Percentiles rank a stretch among this genome's conserved stretches.
phyloP scores from a whole-genome alignment of 192 early-diverging fungal genomes.

The Mortierella alpina region DNA sequence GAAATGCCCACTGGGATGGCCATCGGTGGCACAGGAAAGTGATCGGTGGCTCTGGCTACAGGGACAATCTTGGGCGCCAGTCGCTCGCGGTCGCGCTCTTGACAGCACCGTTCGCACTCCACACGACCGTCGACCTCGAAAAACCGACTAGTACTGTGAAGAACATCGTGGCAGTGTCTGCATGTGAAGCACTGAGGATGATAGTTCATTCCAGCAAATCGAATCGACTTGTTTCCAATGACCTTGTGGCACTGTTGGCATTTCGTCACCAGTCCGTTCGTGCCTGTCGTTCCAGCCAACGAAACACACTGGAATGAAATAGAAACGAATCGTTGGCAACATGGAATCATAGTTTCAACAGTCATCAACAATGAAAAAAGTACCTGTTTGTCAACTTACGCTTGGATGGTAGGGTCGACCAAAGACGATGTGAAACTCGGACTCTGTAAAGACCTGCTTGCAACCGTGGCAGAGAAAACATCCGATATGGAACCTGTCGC shows the following conservation, averaged over 20 bases:
- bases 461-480: constrained; percentile 60
- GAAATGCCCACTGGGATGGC: not conserved
- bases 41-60: constrained; percentile 23
- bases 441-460: constrained; percentile 57
- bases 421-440: constrained; percentile 53
- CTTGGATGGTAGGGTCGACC: constrained; percentile 56
- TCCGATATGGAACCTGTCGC: constrained; percentile 53
- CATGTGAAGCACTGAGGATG: constrained; percentile 59
- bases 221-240: constrained; percentile 51
- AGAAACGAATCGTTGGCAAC: not conserved
- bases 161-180: constrained; percentile 39
- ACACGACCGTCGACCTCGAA: constrained; percentile 55
- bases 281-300: constrained; percentile 21
- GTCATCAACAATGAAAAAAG: not conserved
- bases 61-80: constrained; percentile 46
- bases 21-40: constrained; percentile 27
- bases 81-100: constrained; percentile 21
- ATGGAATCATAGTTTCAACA: not conserved
- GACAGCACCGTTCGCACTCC: constrained; percentile 58
- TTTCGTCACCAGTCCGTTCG: constrained; percentile 31
- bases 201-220: constrained; percentile 44
- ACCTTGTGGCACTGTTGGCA: constrained; percentile 50
- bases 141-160: constrained; percentile 49
- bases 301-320: constrained; percentile 31
- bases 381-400: constrained; percentile 16